These are phyloP conservation scores for Cystofilobasidium ferigula DNA, from an alignment of 768 basidiomycete species.

Conservation along the genomic window DNA sequence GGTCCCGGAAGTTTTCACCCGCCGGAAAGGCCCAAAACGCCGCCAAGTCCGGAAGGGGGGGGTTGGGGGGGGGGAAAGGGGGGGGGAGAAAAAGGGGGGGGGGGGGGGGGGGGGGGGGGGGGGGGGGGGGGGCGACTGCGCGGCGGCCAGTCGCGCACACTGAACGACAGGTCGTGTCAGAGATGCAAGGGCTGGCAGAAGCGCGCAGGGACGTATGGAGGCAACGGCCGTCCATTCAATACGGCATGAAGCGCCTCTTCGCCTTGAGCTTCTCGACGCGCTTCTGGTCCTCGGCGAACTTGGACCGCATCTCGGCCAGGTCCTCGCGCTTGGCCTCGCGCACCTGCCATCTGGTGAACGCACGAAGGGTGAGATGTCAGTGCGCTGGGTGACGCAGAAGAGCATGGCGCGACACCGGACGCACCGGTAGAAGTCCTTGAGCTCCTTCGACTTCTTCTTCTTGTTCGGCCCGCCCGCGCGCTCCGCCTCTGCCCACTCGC, in stretches of 20 bases:
- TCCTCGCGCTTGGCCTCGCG: constrained; percentile 68
- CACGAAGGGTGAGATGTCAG: not conserved
- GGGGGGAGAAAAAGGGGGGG: constrained; percentile 15
- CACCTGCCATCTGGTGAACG: constrained; percentile 49
- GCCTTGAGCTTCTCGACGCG: constrained; percentile 70
- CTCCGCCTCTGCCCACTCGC: constrained; percentile 45
- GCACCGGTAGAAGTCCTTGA: constrained; percentile 68
- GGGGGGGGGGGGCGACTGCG: no score
- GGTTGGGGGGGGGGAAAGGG: no score
- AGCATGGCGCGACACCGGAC: not conserved
- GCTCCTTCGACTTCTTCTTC: constrained; percentile 42
- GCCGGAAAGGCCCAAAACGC: no score
- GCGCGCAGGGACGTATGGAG: constrained; percentile 21
- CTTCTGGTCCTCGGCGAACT: constrained; percentile 80
- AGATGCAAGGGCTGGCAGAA: no score
- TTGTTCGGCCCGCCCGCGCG: constrained; percentile 48
- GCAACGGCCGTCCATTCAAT: constrained; percentile 41
- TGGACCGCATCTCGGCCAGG: constrained; percentile 53
- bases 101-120: no score
- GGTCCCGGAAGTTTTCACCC: no score
- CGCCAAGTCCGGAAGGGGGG: no score
- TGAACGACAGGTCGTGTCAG: no score
- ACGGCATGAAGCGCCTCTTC: constrained; percentile 74
- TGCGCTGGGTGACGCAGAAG: not conserved
- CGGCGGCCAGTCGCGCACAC: no score